Conservation (phyloP, 176 grass and related monocot species). For the Tillandsia leiboldiana region DNA sequence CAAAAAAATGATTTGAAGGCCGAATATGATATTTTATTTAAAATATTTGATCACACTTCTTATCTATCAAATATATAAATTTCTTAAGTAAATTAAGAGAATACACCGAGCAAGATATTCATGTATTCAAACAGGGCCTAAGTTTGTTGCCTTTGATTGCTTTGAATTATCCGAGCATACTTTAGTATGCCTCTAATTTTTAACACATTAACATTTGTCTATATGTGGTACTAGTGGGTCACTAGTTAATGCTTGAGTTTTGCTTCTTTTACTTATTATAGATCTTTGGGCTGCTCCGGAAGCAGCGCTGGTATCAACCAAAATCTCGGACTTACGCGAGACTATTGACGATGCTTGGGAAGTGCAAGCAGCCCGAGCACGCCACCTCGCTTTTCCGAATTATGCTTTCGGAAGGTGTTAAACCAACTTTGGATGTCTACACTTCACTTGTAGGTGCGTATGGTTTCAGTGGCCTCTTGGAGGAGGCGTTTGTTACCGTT, state of each 20-base stretch:
- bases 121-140: no score
- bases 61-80: no score
- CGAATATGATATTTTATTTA: no score
- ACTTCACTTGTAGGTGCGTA: constrained; percentile 69
- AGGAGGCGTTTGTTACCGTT: constrained; percentile 47
- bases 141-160: no score
- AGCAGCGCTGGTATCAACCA: constrained; percentile 77
- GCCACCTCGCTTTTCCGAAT: constrained; percentile 49
- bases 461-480: constrained; percentile 46
- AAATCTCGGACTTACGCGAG: constrained; percentile 72
- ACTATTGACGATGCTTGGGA: constrained; percentile 72
- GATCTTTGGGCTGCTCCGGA: constrained; percentile 78
- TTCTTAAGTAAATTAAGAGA: no score
- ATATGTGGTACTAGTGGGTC: neutral
- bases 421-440: constrained; percentile 55
- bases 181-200: neutral
- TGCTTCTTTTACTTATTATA: constrained; percentile 14
- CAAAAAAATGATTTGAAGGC: no score
- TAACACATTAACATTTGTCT: neutral
- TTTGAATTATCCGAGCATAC: no score
- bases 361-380: constrained; percentile 49
- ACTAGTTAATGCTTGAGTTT: neutral
- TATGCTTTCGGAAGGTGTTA: constrained; percentile 56
- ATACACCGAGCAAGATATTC: no score
- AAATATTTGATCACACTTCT: no score